These are phyloP conservation scores for Polygonum maritimum DNA, from an alignment of 148 eudicot genomes.

Conservation along the genomic window DNA sequence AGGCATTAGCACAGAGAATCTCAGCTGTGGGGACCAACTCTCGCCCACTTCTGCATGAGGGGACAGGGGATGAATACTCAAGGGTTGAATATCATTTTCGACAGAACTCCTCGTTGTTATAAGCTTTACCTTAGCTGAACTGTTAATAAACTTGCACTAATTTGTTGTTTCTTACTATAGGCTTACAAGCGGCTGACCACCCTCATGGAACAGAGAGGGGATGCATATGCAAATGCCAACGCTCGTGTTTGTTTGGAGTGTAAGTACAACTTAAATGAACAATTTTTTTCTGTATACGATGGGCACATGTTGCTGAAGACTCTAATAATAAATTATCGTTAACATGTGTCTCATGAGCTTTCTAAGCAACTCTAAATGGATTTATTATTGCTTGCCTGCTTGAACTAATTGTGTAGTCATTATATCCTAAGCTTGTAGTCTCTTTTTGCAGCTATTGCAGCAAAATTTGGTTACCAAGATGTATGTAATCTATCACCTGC, in stretches of 20 bases:
- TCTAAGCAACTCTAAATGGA: not conserved
- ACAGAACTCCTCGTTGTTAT: not conserved
- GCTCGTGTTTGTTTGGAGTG: constrained; percentile 75
- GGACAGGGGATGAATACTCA: constrained; percentile 70
- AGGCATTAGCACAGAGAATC: constrained; percentile 77
- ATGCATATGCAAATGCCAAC: constrained; percentile 68
- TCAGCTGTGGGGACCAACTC: constrained; percentile 68
- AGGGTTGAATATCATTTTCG: constrained; percentile 28
- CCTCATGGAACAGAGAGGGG: constrained; percentile 63
- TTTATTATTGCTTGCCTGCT: not conserved
- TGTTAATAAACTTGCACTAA: too few species aligned
- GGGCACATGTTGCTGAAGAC: not conserved
- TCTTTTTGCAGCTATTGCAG: constrained; percentile 35
- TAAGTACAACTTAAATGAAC: constrained; percentile 21
- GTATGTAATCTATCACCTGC: constrained; percentile 40
- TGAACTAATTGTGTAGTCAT: not conserved
- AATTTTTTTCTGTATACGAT: not conserved
- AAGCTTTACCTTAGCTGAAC: not conserved
- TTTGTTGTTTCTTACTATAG: constrained; percentile 25
- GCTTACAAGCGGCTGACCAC: constrained; percentile 45
- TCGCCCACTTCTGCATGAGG: constrained; percentile 75
- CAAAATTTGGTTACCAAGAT: constrained; percentile 38
- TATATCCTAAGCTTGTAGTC: not conserved
- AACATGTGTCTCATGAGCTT: not conserved
- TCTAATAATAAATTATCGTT: not conserved